Percentiles rank a stretch among this genome's conserved stretches.
These are phyloP conservation scores for Pinguiococcus pyrenoidosus DNA, from an alignment of 108 stramenopile species.

Conservation along the genomic window DNA sequence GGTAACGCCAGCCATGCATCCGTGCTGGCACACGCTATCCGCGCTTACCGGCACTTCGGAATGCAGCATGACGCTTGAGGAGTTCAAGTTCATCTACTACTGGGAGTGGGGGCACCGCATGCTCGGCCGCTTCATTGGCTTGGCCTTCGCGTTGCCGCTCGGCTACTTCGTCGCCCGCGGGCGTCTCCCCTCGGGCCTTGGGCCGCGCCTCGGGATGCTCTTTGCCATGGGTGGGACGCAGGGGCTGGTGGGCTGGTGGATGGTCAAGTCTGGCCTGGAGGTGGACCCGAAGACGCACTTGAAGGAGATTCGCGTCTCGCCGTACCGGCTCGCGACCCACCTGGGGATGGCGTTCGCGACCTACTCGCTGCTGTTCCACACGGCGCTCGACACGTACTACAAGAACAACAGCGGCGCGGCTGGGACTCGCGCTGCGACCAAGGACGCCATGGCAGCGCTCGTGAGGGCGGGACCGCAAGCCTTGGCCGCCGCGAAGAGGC, in stretches of 20 bases:
- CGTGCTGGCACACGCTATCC: no score
- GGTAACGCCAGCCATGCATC: no score
- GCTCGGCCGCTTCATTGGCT: constrained; percentile 80
- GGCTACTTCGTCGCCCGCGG: constrained; percentile 64
- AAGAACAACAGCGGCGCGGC: not conserved
- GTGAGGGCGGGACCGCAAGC: no score
- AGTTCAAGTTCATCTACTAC: constrained; percentile 94
- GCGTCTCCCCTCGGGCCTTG: constrained; percentile 64
- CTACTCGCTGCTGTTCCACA: constrained; percentile 77
- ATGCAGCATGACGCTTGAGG: constrained; percentile 85
- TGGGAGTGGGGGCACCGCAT: constrained; percentile 98
- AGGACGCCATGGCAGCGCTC: no score
- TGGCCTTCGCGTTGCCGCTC: constrained; percentile 68
- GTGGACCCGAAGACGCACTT: constrained; percentile 66
- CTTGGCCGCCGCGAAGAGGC: constrained; percentile 1
- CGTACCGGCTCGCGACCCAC: constrained; percentile 86
- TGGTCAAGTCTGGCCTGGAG: constrained; percentile 93
- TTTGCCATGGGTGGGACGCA: constrained; percentile 86
- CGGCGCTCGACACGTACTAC: constrained; percentile 80
- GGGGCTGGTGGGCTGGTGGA: constrained; percentile 99
- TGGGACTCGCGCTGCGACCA: not conserved
- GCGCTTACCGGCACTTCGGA: no score
- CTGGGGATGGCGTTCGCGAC: constrained; percentile 86
- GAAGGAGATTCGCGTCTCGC: constrained; percentile 84
- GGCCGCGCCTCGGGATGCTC: constrained; percentile 57